These are phyloP conservation scores for Gentiana straminea DNA, from an alignment of 257 asterid genomes.

Conservation along the genomic window DNA sequence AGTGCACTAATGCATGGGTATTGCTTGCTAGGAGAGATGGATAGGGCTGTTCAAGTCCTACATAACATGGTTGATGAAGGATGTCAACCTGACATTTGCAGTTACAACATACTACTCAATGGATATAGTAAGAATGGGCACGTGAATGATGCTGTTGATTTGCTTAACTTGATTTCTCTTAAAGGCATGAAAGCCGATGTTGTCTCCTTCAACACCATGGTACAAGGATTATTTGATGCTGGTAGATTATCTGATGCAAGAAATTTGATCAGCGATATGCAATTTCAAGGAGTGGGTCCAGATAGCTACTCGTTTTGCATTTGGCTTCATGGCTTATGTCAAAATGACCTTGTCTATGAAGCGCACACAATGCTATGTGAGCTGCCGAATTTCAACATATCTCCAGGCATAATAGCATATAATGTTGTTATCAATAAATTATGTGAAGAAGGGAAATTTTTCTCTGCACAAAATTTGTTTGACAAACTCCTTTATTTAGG, in stretches of 20 bases:
- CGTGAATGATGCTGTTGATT: slow-evolving; percentile 19
- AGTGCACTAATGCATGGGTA: slow-evolving; percentile 19
- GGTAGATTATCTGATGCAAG: slow-evolving; percentile 11
- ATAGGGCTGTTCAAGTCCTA: slow-evolving; percentile 14
- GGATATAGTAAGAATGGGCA: slow-evolving; percentile 20
- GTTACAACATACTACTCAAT: slow-evolving; percentile 19
- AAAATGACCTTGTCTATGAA: slow-evolving; percentile 14
- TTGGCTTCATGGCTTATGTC: slow-evolving; percentile 17
- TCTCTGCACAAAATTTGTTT: no score
- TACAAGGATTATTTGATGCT: slow-evolving; percentile 18
- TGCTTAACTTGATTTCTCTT: slow-evolving; percentile 13
- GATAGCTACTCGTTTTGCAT: slow-evolving; percentile 12
- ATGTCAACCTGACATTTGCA: slow-evolving; percentile 9
- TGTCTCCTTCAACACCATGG: slow-evolving; percentile 13
- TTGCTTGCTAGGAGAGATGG: slow-evolving; percentile 11
- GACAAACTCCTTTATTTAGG: neutral
- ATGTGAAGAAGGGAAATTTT: no score
- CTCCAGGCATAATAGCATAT: no score
- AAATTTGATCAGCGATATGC: slow-evolving; percentile 16
- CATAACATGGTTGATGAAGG: slow-evolving; percentile 9
- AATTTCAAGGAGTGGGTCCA: slow-evolving; percentile 10
- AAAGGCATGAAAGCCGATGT: slow-evolving; percentile 13
- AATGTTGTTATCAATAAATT: slow-evolving; percentile 4
- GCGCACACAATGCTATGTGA: slow-evolving; percentile 1
- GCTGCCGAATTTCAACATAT: no score